Base-by-base conservation (phyloP, 2,329 filamentous ascomycete genomes). In the Ophiocordyceps robertsii region DNA sequence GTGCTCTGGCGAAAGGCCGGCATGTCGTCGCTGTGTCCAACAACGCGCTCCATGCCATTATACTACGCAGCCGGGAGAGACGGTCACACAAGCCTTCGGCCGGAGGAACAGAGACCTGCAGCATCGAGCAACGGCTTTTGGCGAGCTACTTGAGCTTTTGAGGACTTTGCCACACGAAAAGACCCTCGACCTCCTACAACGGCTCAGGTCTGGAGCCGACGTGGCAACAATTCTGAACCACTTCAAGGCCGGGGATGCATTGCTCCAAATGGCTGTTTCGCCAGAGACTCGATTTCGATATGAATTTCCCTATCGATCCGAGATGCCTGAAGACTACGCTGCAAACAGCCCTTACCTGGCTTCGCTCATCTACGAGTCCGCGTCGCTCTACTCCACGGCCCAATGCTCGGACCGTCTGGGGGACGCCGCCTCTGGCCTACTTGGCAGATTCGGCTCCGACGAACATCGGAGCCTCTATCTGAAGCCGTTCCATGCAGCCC, bases 261-360 rank as follows among this genome's bases (percentile, higher is more conserved):
- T 67, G 4, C 45, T 67, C 5, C 62, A 67, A 43, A 56, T 65
- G 42, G 51, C 59, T 1, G 46, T 66, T 3, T 44, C 50, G 0
- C 62, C 64, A 5, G 63, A 68, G 46, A 54, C 60, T 2, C 51
- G 60, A 1, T 55, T 57, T 17, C 61, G 62, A 35, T 67, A 64
- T 36, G 57, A 61, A 37, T 64, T 68, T 31, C 65, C 63, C 0
- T 64, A 64, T 37, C 35, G 40, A 4, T 14, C 46, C 1, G 40
- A 50, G 6, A 55, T 59, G 51, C 55, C 52, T 0, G 39, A 31
- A 4, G 37, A 38, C 3, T 40, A 41, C 14, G 24, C 44, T 16
- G 14, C 35, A 1, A 30, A 54, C 21, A 61, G 54, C 16, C 51
- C 52, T 0, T 60, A 62, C 29, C 38, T 59, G 0, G 27, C 47